Conservation (phyloP, 768 basidiomycete genomes). For the Lactifluus rugatus region DNA sequence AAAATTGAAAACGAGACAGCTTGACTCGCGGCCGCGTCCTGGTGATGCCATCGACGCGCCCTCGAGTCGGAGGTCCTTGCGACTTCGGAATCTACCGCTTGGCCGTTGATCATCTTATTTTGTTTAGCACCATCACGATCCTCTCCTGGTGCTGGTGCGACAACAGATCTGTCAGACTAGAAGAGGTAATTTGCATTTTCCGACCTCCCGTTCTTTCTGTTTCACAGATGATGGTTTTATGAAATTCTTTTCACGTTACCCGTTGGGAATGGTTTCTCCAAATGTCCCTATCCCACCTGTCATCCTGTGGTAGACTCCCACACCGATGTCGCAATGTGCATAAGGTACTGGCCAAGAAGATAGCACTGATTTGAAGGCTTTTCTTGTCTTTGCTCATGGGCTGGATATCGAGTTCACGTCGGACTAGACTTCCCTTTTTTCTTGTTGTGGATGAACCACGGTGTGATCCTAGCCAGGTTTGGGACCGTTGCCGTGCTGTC, state of each 20-base stretch:
- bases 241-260: neutral
- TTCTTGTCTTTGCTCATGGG: too few species aligned
- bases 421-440: too few species aligned
- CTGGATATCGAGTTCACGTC: too few species aligned
- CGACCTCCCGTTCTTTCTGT: neutral
- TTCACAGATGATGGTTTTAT: neutral
- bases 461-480: neutral
- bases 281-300: neutral
- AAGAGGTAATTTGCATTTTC: neutral
- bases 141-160: neutral
- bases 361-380: neutral
- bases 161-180: neutral
- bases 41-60: neutral
- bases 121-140: neutral
- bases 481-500: neutral
- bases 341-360: neutral
- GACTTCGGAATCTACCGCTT: neutral
- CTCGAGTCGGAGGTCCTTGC: slow-evolving; percentile 5
- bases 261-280: neutral
- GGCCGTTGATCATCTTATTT: neutral
- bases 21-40: slow-evolving; percentile 11
- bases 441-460: too few species aligned
- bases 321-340: neutral
- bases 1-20: slow-evolving; percentile 18
- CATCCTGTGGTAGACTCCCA: neutral